Evolutionary conservation across 2,329 filamentous ascomycete species (phyloP), one percentile per base, ranked within the genome.

Genomic region (Neofusicoccum cordaticola): DNA sequence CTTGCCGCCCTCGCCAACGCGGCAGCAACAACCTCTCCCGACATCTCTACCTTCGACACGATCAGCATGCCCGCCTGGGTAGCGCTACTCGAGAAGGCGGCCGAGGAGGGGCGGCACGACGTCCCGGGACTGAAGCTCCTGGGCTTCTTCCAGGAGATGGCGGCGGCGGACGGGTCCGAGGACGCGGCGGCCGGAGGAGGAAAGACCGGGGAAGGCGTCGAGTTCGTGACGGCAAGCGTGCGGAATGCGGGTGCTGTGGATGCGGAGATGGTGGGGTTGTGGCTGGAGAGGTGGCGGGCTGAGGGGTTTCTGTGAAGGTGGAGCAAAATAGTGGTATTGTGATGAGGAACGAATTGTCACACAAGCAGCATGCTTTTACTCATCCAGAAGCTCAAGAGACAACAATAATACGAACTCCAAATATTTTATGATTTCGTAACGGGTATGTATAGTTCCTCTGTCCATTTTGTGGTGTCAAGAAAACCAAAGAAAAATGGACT

Each of bases 41-140:
- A 22, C 6, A 4, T 19, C 22, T 27, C 8, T 6, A 1, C 17
- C 4, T 65, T 67, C 37, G 58, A 63, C n/a, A 34, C 57, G 2
- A 34, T 67, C 31, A 53, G 22, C 44, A 67, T 67, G 66, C 11
- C 7, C 1, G 66, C 58, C 4, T 67, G 66, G 66, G 63, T 67
- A 3, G 7, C 12, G 12, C 34, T 52, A 12, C 50, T 67, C n/a
- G 58, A 61, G 19, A 60, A 47, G 8, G 19, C 19, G 4, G 58
- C 50, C 3, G 50, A 63, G 8, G 39, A 37, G 8, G 39, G 56
- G 31, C 35, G 17, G 11, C 4, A 42, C 11, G 15, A 41, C 35
- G 51, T 65, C 12, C 66, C 66, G 4, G 66, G 66, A 8, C 44
- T 61, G 12, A 65, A 65, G 66, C 51, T 67, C 3, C 58, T 67